These are phyloP conservation scores for Beverwykella pulmonaria DNA, from an alignment of 495 filamentous ascomycete species.

Conservation along the genomic window DNA sequence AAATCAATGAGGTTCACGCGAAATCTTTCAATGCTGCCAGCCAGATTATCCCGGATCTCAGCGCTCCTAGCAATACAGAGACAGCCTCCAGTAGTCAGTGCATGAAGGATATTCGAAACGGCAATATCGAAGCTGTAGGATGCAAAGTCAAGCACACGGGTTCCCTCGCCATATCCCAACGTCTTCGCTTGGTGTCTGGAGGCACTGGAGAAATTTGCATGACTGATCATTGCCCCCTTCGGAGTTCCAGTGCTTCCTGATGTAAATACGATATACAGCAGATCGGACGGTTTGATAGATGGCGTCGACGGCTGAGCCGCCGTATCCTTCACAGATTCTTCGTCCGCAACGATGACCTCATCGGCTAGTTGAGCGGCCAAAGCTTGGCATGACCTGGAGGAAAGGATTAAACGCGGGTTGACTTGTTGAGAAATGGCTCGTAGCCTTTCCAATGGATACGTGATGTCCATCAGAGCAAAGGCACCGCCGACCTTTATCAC, in stretches of 20 bases:
- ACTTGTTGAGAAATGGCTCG: not conserved
- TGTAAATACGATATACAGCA: constrained; percentile 14
- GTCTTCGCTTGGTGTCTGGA: constrained; percentile 42
- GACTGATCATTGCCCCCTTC: constrained; percentile 11
- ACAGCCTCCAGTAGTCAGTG: not conserved
- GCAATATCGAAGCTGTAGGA: not conserved
- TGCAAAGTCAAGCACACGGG: not conserved
- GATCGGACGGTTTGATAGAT: not conserved
- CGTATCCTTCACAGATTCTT: no score
- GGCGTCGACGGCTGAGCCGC: no score
- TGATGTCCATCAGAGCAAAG: not conserved
- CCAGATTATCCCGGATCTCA: not conserved
- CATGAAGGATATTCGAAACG: not conserved
- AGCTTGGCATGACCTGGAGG: not conserved
- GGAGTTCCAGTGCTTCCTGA: constrained; percentile 25
- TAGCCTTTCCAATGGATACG: not conserved
- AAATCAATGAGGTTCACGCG: not conserved
- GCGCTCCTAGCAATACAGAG: not conserved
- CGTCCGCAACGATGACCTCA: not conserved
- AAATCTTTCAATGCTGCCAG: not conserved
- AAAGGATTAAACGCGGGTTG: not conserved
- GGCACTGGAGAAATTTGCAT: constrained; percentile 2
- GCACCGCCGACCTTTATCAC: constrained; percentile 13
- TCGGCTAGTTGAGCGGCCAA: not conserved
- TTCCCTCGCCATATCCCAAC: not conserved